These are phyloP conservation scores for Isoetes taiwanensis DNA, from an alignment of 75 land plant genomes.

Conservation along the genomic window DNA sequence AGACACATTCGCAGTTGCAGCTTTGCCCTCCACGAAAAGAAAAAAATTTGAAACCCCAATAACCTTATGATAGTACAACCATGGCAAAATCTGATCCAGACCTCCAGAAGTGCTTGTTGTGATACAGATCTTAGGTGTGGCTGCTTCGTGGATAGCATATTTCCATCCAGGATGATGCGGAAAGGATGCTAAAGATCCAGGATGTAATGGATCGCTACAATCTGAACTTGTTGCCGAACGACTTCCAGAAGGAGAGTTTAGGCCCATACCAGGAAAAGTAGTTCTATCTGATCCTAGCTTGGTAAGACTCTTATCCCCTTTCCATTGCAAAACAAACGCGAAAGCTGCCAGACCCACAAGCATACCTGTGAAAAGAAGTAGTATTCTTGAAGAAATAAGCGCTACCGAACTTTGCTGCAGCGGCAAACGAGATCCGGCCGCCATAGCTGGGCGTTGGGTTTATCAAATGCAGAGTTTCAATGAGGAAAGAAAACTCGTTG, in stretches of 20 bases:
- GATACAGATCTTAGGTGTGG: slow-evolving; percentile 60
- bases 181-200: slow-evolving; percentile 31
- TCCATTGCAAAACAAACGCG: slow-evolving; percentile 88
- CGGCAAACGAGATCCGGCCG: too few species aligned
- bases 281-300: slow-evolving; percentile 33
- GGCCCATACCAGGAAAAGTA: slow-evolving; percentile 62
- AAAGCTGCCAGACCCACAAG: slow-evolving; percentile 60
- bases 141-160: slow-evolving; percentile 34
- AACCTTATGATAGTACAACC: slow-evolving; percentile 83
- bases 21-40: slow-evolving; percentile 95
- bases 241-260: slow-evolving; percentile 11
- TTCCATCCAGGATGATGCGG: slow-evolving; percentile 60
- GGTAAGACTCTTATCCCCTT: slow-evolving; percentile 35
- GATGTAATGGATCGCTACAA: slow-evolving; percentile 29
- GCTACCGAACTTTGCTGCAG: too few species aligned
- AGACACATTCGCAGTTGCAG: slow-evolving; percentile 63
- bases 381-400: too few species aligned
- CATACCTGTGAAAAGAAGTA: slow-evolving; percentile 57
- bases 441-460: too few species aligned
- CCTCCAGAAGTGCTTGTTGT: slow-evolving; percentile 85
- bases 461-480: too few species aligned
- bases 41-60: slow-evolving; percentile 78
- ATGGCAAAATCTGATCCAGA: slow-evolving; percentile 84
- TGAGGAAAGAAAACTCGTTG: too few species aligned
- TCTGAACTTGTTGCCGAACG: slow-evolving; percentile 27